These are phyloP conservation scores for Prunus fruticosa DNA, from an alignment of 306 rosid genomes.

Conservation along the genomic window DNA sequence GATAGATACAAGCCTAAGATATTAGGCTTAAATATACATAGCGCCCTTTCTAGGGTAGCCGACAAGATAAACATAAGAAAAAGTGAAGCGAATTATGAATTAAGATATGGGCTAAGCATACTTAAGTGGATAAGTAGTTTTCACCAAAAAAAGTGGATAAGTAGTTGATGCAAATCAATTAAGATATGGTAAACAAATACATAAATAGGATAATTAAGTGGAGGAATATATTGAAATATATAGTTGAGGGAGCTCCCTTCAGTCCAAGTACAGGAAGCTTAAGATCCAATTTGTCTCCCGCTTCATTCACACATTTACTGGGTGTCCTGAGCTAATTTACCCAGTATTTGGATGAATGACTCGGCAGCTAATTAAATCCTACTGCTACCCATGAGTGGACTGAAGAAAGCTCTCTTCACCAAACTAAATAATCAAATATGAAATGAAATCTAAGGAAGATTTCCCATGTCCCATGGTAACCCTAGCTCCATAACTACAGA, in stretches of 20 bases:
- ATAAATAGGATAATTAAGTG: not conserved
- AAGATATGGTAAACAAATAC: not conserved
- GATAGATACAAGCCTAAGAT: not conserved
- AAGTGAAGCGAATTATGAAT: not conserved
- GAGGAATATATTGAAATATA: not conserved
- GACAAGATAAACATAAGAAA: slow-evolving; percentile 10
- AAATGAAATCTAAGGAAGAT: not conserved
- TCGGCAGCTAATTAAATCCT: slow-evolving; percentile 89
- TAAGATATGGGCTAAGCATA: not conserved
- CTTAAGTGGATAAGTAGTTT: not conserved
- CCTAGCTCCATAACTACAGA: not conserved
- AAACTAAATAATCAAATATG: not conserved
- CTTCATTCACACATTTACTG: slow-evolving; percentile 90
- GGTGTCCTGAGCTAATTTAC: slow-evolving; percentile 23
- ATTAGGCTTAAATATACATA: not conserved
- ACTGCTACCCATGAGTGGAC: slow-evolving; percentile 69
- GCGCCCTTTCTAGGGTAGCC: not conserved
- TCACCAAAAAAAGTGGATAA: not conserved
- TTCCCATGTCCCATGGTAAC: not conserved
- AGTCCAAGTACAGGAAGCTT: slow-evolving; percentile 84
- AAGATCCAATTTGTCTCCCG: slow-evolving; percentile 90
- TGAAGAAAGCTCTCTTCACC: slow-evolving; percentile 85
- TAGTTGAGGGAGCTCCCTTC: slow-evolving; percentile 98
- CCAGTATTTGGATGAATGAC: slow-evolving; percentile 95
- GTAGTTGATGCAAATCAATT: not conserved